These are phyloP conservation scores for Entelexis sorbosivorans DNA, from an alignment of 1,139 yeast genomes.

Conservation along the genomic window DNA sequence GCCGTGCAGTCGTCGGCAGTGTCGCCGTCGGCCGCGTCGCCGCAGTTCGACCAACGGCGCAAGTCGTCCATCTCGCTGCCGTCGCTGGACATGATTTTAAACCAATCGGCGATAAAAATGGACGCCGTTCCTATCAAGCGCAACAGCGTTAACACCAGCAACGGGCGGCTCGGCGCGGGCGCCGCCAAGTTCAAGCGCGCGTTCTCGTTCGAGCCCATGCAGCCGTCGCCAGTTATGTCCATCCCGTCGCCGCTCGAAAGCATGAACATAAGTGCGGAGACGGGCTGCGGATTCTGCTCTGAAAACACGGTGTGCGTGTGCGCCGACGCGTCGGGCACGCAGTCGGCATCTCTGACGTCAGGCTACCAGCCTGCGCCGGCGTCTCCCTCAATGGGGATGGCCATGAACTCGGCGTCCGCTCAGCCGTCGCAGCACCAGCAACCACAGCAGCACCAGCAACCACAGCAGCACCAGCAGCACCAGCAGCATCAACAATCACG, in stretches of 20 bases:
- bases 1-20: background rate
- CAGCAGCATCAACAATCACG: background rate
- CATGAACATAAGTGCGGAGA: slow-evolving; percentile 26
- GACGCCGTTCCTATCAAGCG: slow-evolving; percentile 22
- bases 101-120: slow-evolving; percentile 9
- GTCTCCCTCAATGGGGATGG: background rate
- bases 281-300: slow-evolving; percentile 82
- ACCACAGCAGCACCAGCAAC: background rate
- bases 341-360: background rate
- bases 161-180: background rate
- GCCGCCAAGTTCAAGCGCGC: slow-evolving; percentile 10
- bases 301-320: slow-evolving; percentile 87
- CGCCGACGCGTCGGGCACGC: slow-evolving; percentile 35
- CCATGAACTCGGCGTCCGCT: background rate
- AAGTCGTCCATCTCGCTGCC: slow-evolving; percentile 12
- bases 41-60: background rate
- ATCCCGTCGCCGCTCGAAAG: slow-evolving; percentile 16
- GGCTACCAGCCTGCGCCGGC: background rate
- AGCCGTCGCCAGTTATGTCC: slow-evolving; percentile 12
- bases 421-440: too few relatives aligned
- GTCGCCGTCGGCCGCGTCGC: background rate
- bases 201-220: slow-evolving; percentile 13
- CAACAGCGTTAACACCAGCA: background rate
- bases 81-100: slow-evolving; percentile 16
- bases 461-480: background rate